phyloP scores from a whole-genome alignment of 2,329 filamentous ascomycete genomes.

The Hypoxylon sp. region DNA sequence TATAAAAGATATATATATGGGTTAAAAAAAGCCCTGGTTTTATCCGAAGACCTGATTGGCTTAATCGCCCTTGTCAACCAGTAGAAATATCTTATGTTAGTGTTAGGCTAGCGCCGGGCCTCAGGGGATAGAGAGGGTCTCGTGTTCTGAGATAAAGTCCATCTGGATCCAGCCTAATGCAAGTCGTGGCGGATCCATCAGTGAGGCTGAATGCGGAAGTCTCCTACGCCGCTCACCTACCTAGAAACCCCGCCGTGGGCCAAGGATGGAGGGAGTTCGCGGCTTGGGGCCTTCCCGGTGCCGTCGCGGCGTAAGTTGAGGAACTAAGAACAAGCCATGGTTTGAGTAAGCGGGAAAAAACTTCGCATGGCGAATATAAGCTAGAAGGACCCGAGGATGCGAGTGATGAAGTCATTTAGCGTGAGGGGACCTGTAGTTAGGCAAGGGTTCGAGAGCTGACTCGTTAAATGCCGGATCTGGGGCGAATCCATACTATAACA shows the following conservation, averaged over 20 bases:
- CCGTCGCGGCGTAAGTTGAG: constrained; percentile 13
- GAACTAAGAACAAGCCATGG: constrained; percentile 4
- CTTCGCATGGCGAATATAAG: constrained; percentile 8
- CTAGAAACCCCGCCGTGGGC: constrained; percentile 32
- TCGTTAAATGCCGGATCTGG: constrained; percentile 11
- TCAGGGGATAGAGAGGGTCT: constrained; percentile 17
- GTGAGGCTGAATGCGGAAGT: constrained; percentile 37
- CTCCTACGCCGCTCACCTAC: constrained; percentile 26
- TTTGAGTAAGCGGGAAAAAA: constrained; percentile 9
- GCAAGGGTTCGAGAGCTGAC: constrained; percentile 14
- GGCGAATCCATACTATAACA: constrained; percentile 30
- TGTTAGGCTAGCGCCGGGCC: no score
- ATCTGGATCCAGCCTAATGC: constrained; percentile 21
- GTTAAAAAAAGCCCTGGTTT: no score
- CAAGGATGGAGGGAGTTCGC: constrained; percentile 18
- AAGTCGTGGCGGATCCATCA: constrained; percentile 32
- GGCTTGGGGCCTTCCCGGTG: constrained; percentile 12
- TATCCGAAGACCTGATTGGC: no score
- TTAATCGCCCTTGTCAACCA: no score
- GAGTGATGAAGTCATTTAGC: constrained; percentile 36
- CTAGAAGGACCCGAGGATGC: constrained; percentile 15
- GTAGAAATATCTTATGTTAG: no score
- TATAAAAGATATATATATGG: no score
- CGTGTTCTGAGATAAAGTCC: constrained; percentile 32
- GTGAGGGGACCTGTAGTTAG: constrained; percentile 9